Evolutionary conservation across 495 filamentous ascomycete genomes (phyloP), one percentile per base, ranked within the genome.

Genomic region (Cercophora samala): DNA sequence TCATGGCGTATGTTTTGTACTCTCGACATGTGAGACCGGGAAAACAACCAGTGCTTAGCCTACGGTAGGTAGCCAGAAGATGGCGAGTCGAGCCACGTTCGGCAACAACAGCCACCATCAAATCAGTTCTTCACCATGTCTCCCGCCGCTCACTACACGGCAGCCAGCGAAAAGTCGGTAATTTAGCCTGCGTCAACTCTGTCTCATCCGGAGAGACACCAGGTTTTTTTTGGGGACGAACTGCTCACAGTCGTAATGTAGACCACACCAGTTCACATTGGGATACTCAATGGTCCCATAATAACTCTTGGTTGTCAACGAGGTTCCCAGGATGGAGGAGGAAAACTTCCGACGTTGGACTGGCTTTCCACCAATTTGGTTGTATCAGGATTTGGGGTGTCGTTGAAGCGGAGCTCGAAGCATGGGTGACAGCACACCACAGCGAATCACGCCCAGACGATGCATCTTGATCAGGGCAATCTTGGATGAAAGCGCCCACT

Each of bases 141-240:
- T 46, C 37, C 37, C 37, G 37, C 58, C 58, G 17, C 17, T 6
- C 58, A 60, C 22, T 18, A 21, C 22, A 25, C 25, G 17, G 9
- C 58, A 25, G 4, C 21, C 21, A 60, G n/a, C 19, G 58, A 32
- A 68, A 52, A 32, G 58, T 42, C 29, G 51, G 56, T 62, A 55
- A 58, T 66, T 68, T 64, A 62, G 63, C 70, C 67, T 64, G 62
- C 59, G 15, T 69, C 65, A 69, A 51, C 32, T 63, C 21, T 66
- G 68, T 72, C 70, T 66, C 70, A 68, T 54, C 19, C 60, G 56
- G 52, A 62, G 23, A 69, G 18, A 60, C 21, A 60, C 19, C 19
- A 29, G 23, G 24, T 26, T 11, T 60, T 58, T 26, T 11, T 60
- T 32, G 6, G 18, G 22, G 22, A 56, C 6, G 22, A 19, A 23